Base-by-base conservation (phyloP, 305 asterid genomes). In the Stenogyne calaminthoides region DNA sequence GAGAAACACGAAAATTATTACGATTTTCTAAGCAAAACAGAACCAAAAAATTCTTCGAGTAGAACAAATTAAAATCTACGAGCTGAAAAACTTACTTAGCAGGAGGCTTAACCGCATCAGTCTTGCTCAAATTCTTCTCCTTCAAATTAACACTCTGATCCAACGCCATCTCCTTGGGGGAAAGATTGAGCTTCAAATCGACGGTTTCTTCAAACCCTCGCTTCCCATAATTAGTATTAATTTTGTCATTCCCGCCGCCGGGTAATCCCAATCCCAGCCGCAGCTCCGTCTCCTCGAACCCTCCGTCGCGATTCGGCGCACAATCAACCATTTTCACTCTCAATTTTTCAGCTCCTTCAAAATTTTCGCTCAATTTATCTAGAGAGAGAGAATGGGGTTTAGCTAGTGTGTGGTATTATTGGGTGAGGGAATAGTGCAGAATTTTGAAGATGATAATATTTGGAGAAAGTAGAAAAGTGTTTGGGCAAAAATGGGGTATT, bases 211-310 rank as follows among this genome's bases (percentile, higher is more conserved):
- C 64, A 52, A 29, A 86, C 1, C 83, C 91, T 80, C 91, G 68
- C 56, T 86, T 85, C 36, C 89, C 86, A 49, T 76, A 75, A 55
- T 71, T 82, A 25, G 75, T 62, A 51, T 62, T 75, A 18, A 8
- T 65, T 42, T 81, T 77, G 10, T 77, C 78, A 9, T 58, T 64
- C 65, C 82, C 86, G 32, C 81, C 86, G 32, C 93, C 92, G 12
- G 96, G 94, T 68, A 91, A 75, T 0, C 96, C 97, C 19, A 93
- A 75, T 0, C 96, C 97, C 15, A 93, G 83, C 76, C 96, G 79
- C 22, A 91, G 86, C 82, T 92, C 96, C 6, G 98, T 93, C 75
- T 80, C 86, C 57, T 81, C 82, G 64, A 81, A 79, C 1, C 67
- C 79, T 44, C 59, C 70, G 55, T 55, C 76, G 66, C 29, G 34